Evolutionary conservation across 306 rosid species (phyloP), one percentile per base, ranked within the genome.

Genomic region (Cotoneaster glaucophyllus): DNA sequence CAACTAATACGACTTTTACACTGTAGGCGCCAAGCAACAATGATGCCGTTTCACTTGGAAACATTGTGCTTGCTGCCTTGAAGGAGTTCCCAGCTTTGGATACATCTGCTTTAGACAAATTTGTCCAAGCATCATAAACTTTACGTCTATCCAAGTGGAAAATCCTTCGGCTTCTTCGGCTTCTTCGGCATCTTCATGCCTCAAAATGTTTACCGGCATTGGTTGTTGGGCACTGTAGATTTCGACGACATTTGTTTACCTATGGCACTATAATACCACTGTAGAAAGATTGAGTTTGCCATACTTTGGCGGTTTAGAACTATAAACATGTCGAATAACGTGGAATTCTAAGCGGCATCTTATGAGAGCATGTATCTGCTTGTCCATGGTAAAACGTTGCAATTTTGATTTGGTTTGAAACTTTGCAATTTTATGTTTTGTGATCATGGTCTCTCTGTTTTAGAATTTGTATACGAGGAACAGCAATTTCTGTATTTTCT

Each of bases 101-200:
- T 68, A 87, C 82, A n/a, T 92, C 98, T 74, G 89, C 92, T 54
- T 69, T 92, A 77, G 86, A 90, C 81, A 90, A 92, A 79, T 92
- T 90, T 64, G 81, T 90, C 48, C 92, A 84, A 72, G 80, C 72
- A 65, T 80, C 88, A 75, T 86, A 82, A 48, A 72, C 8, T 39
- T 65, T 45, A 32, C 25, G 45, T 26, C 29, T 39, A 53, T 63
- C 9, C 21, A 70, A 54, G 64, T 71, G 44, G 74, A 72, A 64
- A 82, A 45, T 71, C 81, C 48, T 66, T 48, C 54, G 75, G 64
- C 82, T 78, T 74, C 48, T 66, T 48, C 54, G 75, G 64, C 82
- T 78, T 74, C 59, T 64, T 39, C 17, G 57, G 32, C 82, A 71
- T 75, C 74, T 68, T 67, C 71, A 31, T 31, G 77, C 43, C 77